Conservation (phyloP, 1,139 yeast species). For the Suhomyces maxii region DNA sequence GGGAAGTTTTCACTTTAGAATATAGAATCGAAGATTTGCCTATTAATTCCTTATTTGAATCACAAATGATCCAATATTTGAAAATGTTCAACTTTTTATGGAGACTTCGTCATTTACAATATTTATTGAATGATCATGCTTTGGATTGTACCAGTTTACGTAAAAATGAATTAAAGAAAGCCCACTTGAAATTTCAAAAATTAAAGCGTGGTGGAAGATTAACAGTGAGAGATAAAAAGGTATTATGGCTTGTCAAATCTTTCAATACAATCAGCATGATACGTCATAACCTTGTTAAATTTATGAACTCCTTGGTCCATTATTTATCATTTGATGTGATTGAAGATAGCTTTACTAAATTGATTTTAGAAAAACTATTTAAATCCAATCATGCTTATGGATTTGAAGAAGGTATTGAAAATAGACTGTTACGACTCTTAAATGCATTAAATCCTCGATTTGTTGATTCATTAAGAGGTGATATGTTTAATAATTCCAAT, state of each 20-base stretch:
- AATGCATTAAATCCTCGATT: slow-evolving; percentile 15
- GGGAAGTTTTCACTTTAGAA: slow-evolving; percentile 93
- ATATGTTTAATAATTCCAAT: slow-evolving; percentile 10
- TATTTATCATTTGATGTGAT: slow-evolving; percentile 52
- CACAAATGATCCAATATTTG: slow-evolving; percentile 58
- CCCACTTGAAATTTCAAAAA: slow-evolving; percentile 17
- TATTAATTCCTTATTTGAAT: slow-evolving; percentile 35
- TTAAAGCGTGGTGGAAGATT: slow-evolving; percentile 10
- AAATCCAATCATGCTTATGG: slow-evolving; percentile 13
- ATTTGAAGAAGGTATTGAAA: slow-evolving; percentile 10
- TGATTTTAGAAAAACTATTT: slow-evolving; percentile 27
- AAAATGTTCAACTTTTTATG: slow-evolving; percentile 84
- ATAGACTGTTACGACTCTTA: slow-evolving; percentile 15
- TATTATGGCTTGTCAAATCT: slow-evolving; percentile 31
- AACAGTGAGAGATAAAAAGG: slow-evolving; percentile 23
- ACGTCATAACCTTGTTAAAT: slow-evolving; percentile 46
- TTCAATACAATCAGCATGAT: slow-evolving; percentile 45
- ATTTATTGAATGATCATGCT: slow-evolving; percentile 46
- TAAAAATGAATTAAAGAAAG: slow-evolving; percentile 32
- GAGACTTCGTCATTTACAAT: slow-evolving; percentile 67
- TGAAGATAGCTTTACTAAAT: slow-evolving; percentile 39
- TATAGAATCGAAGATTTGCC: slow-evolving; percentile 64
- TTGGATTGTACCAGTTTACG: slow-evolving; percentile 35
- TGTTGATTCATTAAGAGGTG: slow-evolving; percentile 6
- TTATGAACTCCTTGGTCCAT: slow-evolving; percentile 42